phyloP scores from a whole-genome alignment of 768 basidiomycete species.

The Pleurotus giganteus region DNA sequence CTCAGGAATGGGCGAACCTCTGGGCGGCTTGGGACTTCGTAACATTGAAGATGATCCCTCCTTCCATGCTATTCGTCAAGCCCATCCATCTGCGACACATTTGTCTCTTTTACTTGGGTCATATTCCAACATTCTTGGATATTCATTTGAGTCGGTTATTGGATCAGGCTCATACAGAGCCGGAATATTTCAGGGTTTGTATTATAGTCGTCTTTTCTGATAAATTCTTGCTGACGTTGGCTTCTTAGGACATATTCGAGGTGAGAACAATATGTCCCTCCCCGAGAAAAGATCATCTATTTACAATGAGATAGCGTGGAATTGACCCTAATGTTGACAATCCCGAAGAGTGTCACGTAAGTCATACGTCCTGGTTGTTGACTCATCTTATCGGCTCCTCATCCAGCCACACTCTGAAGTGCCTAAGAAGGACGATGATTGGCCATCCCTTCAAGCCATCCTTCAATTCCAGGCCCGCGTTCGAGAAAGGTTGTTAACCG shows the following conservation, averaged over 20 bases:
- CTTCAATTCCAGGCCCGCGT: conserved; percentile 78
- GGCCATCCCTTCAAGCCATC: conserved; percentile 76
- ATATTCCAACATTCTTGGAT: conserved; percentile 90
- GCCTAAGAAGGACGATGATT: conserved; percentile 75
- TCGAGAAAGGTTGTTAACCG: conserved; percentile 60
- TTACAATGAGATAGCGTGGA: conserved; percentile 62
- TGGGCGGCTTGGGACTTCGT: conserved; percentile 92
- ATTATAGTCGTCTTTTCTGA: neutral
- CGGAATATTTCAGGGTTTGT: conserved; percentile 70
- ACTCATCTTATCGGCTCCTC: neutral
- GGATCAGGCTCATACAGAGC: conserved; percentile 78
- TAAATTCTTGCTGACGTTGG: conserved; percentile 4
- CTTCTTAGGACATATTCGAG: conserved; percentile 68
- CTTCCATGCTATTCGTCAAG: conserved; percentile 81
- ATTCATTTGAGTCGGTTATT: conserved; percentile 81
- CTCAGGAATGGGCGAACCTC: conserved; percentile 76
- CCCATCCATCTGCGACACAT: conserved; percentile 95
- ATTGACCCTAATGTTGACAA: conserved; percentile 96
- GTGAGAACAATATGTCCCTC: conserved; percentile 33
- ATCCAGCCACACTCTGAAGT: conserved; percentile 89
- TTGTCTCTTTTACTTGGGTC: conserved; percentile 91
- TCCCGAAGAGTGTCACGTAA: conserved; percentile 80
- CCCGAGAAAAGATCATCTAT: neutral
- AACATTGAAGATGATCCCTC: conserved; percentile 82
- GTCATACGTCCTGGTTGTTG: conserved; percentile 19